These are phyloP conservation scores for Zymoseptoria ardabiliae DNA, from an alignment of 2,329 filamentous ascomycete genomes.

Conservation along the genomic window DNA sequence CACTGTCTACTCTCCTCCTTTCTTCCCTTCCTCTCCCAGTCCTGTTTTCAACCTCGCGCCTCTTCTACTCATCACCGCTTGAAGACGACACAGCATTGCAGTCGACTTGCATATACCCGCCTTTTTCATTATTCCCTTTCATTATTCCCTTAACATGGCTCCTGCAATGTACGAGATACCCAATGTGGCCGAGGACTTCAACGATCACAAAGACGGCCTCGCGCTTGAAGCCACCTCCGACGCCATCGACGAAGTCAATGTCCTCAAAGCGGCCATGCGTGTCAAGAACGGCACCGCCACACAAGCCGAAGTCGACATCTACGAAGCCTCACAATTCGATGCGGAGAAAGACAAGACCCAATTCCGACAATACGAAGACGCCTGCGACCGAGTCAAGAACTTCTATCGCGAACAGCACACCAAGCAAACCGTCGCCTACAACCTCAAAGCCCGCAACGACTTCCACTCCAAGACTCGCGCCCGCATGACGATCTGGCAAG, in stretches of 20 bases:
- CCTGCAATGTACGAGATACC: constrained; percentile 39
- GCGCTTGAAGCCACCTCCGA: constrained; percentile 54
- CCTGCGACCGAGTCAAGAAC: constrained; percentile 75
- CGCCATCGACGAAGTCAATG: constrained; percentile 53
- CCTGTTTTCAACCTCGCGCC: neutral
- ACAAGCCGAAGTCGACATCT: constrained; percentile 42
- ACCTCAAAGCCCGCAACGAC: constrained; percentile 67
- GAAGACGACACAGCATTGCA: neutral
- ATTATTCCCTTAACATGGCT: constrained; percentile 36
- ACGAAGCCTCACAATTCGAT: constrained; percentile 61
- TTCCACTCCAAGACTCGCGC: constrained; percentile 62
- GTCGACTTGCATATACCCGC: neutral
- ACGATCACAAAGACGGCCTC: constrained; percentile 47
- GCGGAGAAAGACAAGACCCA: constrained; percentile 68
- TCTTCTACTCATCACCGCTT: neutral
- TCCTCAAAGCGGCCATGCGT: constrained; percentile 50
- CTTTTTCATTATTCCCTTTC: constrained; percentile 14
- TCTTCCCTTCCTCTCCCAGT: neutral
- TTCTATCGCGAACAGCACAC: constrained; percentile 71
- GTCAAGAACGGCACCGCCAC: constrained; percentile 41
- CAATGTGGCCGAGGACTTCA: constrained; percentile 37
- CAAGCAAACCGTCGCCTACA: constrained; percentile 75
- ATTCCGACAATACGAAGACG: constrained; percentile 76
- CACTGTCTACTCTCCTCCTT: constrained; percentile 2
- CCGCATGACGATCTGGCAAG: constrained; percentile 81